Evolutionary conservation across 495 filamentous ascomycete genomes (phyloP).

Genomic region (Elaphomyces granulatus): DNA sequence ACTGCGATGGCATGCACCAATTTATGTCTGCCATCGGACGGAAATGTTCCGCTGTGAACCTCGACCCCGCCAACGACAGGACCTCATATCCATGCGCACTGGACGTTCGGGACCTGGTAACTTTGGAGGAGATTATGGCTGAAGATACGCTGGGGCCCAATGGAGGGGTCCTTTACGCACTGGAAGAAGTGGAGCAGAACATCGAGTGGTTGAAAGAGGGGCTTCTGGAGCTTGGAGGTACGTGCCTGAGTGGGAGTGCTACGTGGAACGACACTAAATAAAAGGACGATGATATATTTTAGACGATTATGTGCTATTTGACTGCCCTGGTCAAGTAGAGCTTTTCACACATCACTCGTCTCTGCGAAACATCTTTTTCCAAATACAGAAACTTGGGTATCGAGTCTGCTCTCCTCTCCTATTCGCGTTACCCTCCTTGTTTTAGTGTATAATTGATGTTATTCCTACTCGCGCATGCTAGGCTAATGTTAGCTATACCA

Average conservation of each 20-base stretch:
- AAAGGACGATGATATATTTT: constrained; percentile 4
- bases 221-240: constrained; percentile 53
- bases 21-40: constrained; percentile 90
- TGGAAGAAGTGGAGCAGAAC: constrained; percentile 90
- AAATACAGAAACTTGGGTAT: constrained; percentile 80
- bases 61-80: constrained; percentile 89
- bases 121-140: constrained; percentile 88
- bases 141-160: constrained; percentile 85
- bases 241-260: constrained; percentile 7
- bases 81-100: constrained; percentile 57
- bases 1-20: constrained; percentile 97
- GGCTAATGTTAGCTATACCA: constrained; percentile 18
- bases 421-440: not conserved
- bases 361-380: constrained; percentile 78
- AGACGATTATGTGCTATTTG: constrained; percentile 92
- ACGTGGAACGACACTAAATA: not conserved
- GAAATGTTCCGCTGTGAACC: constrained; percentile 87
- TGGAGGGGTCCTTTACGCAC: constrained; percentile 78
- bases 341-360: constrained; percentile 89
- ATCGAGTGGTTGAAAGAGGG: constrained; percentile 78
- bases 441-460: too few species aligned
- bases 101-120: constrained; percentile 79
- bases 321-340: constrained; percentile 95
- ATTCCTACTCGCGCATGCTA: not conserved
- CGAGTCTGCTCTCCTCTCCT: constrained; percentile 43